Conservation (phyloP, 139 green algal genomes). For the Monoraphidium neglectum region DNA sequence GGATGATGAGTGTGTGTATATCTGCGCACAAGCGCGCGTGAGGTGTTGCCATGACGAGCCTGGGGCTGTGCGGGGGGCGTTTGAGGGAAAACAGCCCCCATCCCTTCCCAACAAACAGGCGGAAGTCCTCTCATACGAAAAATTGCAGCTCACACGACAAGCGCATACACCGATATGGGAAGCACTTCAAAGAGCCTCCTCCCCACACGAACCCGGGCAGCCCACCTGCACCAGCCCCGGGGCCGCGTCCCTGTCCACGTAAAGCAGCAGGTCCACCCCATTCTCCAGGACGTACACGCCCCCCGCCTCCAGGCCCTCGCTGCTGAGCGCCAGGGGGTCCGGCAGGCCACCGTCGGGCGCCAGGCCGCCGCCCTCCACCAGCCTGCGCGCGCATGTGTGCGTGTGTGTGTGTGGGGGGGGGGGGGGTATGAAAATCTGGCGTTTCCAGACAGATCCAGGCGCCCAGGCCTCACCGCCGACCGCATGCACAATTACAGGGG, state of each 20-base stretch:
- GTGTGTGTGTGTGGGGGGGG: neutral
- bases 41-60: no score
- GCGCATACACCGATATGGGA: no score
- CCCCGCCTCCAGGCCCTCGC: slow-evolving; percentile 61
- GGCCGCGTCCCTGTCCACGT: slow-evolving; percentile 37
- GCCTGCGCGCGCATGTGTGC: neutral
- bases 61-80: no score
- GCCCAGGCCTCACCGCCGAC: no score
- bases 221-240: slow-evolving; percentile 32
- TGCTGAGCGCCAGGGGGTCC: slow-evolving; percentile 43
- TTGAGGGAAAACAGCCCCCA: no score
- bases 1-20: no score
- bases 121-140: neutral
- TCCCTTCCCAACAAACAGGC: neutral
- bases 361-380: slow-evolving; percentile 18
- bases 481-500: no score
- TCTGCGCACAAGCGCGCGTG: no score
- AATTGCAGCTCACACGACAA: neutral
- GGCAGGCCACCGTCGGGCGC: slow-evolving; percentile 7
- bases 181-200: no score
- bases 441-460: no score
- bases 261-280: slow-evolving; percentile 57
- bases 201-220: no score
- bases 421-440: no score
- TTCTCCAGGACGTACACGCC: slow-evolving; percentile 89